Evolutionary conservation across 495 filamentous ascomycete genomes (phyloP).

Genomic region (Annulohypoxylon bovei): DNA sequence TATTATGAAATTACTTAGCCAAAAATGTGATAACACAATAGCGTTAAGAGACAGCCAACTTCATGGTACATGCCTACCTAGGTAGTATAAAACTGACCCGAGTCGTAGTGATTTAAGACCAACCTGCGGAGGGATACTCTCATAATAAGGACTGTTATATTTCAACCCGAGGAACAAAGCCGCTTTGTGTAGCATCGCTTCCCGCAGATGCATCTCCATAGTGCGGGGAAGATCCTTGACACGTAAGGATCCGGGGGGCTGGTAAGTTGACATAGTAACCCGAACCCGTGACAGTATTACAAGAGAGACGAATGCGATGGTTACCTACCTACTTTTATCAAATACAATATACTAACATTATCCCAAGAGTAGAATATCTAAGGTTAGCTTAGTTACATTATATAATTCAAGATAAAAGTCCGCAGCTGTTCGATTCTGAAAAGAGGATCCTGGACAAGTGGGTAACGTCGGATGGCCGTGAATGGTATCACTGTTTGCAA

Average conservation of each 20-base stretch:
- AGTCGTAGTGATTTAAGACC: not conserved
- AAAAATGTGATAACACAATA: not conserved
- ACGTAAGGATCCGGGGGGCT: not conserved
- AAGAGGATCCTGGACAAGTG: too few species aligned
- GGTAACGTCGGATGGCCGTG: too few species aligned
- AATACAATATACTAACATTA: not conserved
- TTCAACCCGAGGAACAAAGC: slow-evolving; percentile 1
- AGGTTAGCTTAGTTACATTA: not conserved
- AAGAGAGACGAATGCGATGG: not conserved
- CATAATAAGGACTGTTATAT: not conserved
- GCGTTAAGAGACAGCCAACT: not conserved
- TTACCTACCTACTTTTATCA: not conserved
- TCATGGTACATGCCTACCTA: not conserved
- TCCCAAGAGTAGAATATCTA: too few species aligned
- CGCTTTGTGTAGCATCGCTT: not conserved
- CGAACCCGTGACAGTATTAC: not conserved
- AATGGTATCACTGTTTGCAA: too few species aligned
- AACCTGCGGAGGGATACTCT: not conserved
- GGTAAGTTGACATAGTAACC: slow-evolving; percentile 5
- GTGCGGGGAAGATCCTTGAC: slow-evolving; percentile 15
- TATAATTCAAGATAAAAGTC: not conserved
- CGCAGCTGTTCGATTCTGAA: too few species aligned
- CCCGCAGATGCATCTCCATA: not conserved
- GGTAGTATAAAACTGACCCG: not conserved
- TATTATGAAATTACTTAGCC: not conserved